Evolutionary conservation across 208 protist species (phyloP), one percentile per base, ranked within the genome.

Genomic region (Crithidia brevicula): DNA sequence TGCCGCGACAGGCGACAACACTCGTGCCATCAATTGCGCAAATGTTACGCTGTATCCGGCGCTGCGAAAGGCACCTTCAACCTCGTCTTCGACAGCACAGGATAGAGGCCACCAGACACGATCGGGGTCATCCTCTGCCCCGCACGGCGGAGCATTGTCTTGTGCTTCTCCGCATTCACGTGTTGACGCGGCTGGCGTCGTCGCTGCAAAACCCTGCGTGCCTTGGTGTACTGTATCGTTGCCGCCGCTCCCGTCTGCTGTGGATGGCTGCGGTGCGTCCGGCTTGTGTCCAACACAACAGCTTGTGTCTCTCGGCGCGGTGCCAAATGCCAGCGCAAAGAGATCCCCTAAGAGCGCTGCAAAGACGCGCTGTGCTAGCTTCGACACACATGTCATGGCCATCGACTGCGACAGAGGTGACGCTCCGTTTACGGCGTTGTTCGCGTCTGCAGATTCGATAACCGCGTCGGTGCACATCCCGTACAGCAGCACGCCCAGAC

Each of bases 401-500:
- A n/a, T n/a, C n/a, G n/a, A n/a, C n/a, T n/a, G n/a, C n/a, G n/a
- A n/a, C n/a, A n/a, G n/a, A n/a, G n/a, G n/a, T n/a, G n/a, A n/a
- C n/a, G n/a, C n/a, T n/a, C 23, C 22, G 4, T 13, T 49, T 18
- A 22, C 5, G 22, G 23, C 20, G 6, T 5, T 13, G 40, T 15
- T n/a, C 27, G 58, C 15, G 58, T 36, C 23, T 22, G 40, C 36
- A 69, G n/a, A n/a, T n/a, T n/a, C n/a, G n/a, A n/a, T n/a, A n/a
- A n/a, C 9, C 8, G 40, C 36, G 47, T 66, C 73, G 5, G 60
- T 53, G 38, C 47, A 56, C 62, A 74, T 69, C 31, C 52, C 43
- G 51, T 80, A 80, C 27, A 80, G 52, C 31, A 80, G 58, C 50
- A 80, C 20, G 1, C 74, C 74, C 4, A 80, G 34, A 16, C 74